These are phyloP conservation scores for Boletus vermiculosoides DNA, from an alignment of 768 basidiomycete species.

Conservation along the genomic window DNA sequence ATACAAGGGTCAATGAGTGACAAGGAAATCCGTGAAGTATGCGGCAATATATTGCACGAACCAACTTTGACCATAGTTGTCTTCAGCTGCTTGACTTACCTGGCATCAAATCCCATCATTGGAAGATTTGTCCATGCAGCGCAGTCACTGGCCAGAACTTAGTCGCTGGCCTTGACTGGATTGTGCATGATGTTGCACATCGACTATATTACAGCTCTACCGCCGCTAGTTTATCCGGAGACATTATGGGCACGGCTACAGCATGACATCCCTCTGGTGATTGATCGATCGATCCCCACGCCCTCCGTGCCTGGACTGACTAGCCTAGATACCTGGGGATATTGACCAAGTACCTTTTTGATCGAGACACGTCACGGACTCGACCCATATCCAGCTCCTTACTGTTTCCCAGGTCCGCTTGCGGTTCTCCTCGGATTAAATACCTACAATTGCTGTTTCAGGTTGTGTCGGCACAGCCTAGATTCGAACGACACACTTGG, in stretches of 20 bases:
- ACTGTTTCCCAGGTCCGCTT: conserved; percentile 9
- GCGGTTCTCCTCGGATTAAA: conserved; percentile 8
- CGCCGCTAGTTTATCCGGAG: conserved; percentile 8
- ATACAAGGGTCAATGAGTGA: conserved; percentile 82
- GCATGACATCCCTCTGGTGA: not conserved
- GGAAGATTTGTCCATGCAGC: conserved; percentile 90
- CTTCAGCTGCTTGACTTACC: conserved; percentile 74
- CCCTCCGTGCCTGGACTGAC: conserved; percentile 10
- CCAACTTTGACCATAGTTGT: conserved; percentile 6
- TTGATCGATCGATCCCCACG: conserved; percentile 6
- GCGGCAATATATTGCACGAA: conserved; percentile 27
- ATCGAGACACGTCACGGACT: conserved; percentile 12
- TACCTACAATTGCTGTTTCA: conserved; percentile 8
- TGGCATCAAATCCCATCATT: conserved; percentile 83
- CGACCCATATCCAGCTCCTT: not conserved
- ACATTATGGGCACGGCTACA: conserved; percentile 1
- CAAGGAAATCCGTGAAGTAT: conserved; percentile 78
- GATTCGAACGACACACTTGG: conserved; percentile 5
- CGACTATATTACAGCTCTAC: conserved; percentile 79
- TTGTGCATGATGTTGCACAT: conserved; percentile 82
- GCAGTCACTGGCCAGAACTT: conserved; percentile 88
- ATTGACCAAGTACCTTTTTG: conserved; percentile 1
- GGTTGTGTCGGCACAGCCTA: conserved; percentile 9
- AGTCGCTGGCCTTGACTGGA: conserved; percentile 86
- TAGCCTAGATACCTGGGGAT: not conserved